Evolutionary conservation across 1,284 basidiomycete genomes (phyloP), one percentile per base, ranked within the genome.

Genomic region (Dichomitus squalens): DNA sequence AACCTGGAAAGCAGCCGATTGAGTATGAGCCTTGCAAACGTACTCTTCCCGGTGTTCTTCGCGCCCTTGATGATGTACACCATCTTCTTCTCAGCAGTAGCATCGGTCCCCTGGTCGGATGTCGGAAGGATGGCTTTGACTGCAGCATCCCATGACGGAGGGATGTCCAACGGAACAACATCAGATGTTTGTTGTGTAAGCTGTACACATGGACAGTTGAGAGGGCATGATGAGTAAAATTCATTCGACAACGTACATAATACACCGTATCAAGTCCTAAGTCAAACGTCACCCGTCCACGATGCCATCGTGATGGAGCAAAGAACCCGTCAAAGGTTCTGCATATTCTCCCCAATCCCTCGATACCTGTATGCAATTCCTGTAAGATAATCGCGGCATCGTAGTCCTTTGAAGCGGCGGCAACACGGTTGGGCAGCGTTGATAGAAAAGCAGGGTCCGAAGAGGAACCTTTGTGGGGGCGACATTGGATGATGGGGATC

Each of bases 11-110:
- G 72, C 20, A 98, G 75, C 6, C 76, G 75, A 68, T 98, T 96
- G n/a, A 92, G 70, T 2, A 93, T 68, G 4, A 86, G 85, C 47
- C 90, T 79, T 0, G 90, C 85, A 64, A 98, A 88, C 0, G 93
- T 92, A 60, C 93, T 96, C 74, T 99, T 98, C 0, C 96, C 96
- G 8, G 86, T 82, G 52, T 92, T 88, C 72, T 93, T 96, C 0
- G 89, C 81, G 0, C 96, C 96, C 66, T 88, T 91, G 16, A 98
- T 80, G 1, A 98, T 69, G 60, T 76, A 82, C 1, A 82, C 71
- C 0, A 59, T 34, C 29, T 63, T 58, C 7, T 63, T 57, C 7
- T 66, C 31, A 18, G 23, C 35, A 3, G 21, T 41, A 11, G 20
- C 58, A 51, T n/a, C 36, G 49, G 31, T 16, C 36, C 52, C 20